Conservation (phyloP, 495 filamentous ascomycete genomes). For the Penicillium roqueforti region DNA sequence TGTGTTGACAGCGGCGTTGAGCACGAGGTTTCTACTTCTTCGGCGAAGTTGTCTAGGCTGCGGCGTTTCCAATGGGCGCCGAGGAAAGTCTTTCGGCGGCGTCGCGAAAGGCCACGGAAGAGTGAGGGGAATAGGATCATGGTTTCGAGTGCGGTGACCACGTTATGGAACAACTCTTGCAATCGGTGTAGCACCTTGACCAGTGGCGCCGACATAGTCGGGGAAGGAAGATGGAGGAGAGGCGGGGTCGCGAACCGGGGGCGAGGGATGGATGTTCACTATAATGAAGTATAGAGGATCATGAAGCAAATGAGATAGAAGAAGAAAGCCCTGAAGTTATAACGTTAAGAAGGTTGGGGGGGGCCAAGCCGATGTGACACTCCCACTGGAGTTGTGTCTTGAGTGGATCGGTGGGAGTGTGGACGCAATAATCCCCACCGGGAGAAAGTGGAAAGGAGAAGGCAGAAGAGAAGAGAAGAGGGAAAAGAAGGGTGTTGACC, state of each 20-base stretch:
- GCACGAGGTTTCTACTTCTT: conserved; percentile 49
- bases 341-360: not conserved
- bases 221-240: conserved; percentile 2
- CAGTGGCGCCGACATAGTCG: conserved; percentile 40
- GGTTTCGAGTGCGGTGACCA: conserved; percentile 47
- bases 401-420: conserved; percentile 29
- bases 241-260: not conserved
- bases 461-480: not conserved
- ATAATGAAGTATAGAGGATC: conserved; percentile 1
- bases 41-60: conserved; percentile 47
- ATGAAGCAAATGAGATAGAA: conserved; percentile 15
- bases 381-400: conserved; percentile 26
- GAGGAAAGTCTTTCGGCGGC: conserved; percentile 33
- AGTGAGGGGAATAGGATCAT: conserved; percentile 51
- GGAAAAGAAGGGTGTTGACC: not conserved
- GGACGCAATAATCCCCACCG: conserved; percentile 13
- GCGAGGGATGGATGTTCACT: conserved; percentile 1
- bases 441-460: conserved; percentile 6
- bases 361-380: conserved; percentile 21
- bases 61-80: conserved; percentile 41
- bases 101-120: conserved; percentile 38
- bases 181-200: conserved; percentile 46
- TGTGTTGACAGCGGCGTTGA: conserved; percentile 38
- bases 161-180: conserved; percentile 52
- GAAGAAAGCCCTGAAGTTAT: conserved; percentile 18